Conservation (phyloP, 805 yeast species). For the Cyberlindnera suaveolens region DNA sequence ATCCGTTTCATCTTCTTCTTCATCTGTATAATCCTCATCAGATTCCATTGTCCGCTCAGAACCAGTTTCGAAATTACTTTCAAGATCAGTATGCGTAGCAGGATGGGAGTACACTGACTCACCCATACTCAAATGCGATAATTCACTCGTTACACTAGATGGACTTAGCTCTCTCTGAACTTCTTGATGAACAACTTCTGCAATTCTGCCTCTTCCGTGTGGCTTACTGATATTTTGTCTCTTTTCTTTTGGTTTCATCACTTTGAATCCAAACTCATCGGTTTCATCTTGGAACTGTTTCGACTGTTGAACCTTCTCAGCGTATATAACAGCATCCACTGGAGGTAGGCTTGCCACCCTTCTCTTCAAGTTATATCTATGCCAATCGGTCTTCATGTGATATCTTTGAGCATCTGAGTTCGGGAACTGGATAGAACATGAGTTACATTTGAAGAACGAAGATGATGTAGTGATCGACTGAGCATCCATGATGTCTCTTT, state of each 20-base stretch:
- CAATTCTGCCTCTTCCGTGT: slow-evolving; percentile 24
- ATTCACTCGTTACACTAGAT: slow-evolving; percentile 44
- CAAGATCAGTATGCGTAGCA: slow-evolving; percentile 30
- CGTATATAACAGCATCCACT: slow-evolving; percentile 48
- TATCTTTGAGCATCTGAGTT: slow-evolving; percentile 79
- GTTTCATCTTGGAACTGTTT: slow-evolving; percentile 27
- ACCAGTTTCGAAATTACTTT: slow-evolving; percentile 35
- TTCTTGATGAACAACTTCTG: slow-evolving; percentile 4
- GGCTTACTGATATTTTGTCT: slow-evolving; percentile 8
- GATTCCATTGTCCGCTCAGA: slow-evolving; percentile 41
- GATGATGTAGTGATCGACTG: slow-evolving; percentile 9
- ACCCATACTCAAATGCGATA: slow-evolving; percentile 52
- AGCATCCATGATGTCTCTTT: slow-evolving; percentile 1
- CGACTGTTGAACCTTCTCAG: slow-evolving; percentile 32
- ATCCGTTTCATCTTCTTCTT: slow-evolving; percentile 10
- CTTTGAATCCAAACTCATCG: slow-evolving; percentile 35
- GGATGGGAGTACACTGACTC: slow-evolving; percentile 32
- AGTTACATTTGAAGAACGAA: slow-evolving; percentile 66
- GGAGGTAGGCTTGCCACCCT: slow-evolving; percentile 82
- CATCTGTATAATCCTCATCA: slow-evolving; percentile 26
- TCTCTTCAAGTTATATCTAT: slow-evolving; percentile 89
- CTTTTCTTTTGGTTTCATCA: slow-evolving; percentile 22
- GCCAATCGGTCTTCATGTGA: slow-evolving; percentile 99
- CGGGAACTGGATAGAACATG: slow-evolving; percentile 78
- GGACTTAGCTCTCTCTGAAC: slow-evolving; percentile 39